Evolutionary conservation across 371 early-diverging fungal genomes (phyloP), one percentile per base, ranked within the genome.

Genomic region (Rhizomucor miehei): DNA sequence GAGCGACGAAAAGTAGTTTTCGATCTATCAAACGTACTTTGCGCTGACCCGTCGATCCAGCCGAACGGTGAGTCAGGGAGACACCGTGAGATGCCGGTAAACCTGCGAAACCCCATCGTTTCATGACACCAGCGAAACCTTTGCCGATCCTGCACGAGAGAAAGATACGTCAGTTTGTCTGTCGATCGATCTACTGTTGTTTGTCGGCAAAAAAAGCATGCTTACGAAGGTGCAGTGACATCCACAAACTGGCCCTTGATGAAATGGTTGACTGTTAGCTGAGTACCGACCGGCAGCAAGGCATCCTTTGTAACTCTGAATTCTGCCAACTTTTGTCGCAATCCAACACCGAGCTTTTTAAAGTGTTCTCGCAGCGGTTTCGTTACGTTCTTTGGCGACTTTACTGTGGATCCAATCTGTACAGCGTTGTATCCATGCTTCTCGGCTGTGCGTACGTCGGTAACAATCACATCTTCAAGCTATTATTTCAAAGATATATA

Each of bases 111-210:
- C 92, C 92, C 87, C 91, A 92, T 69, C 95, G 86, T 80, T 97
- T 97, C 96, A 97, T 97, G 5, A 87, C 95, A 69, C 98, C 98
- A 63, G 91, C 91, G 75, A 97, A 97, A 23, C 98, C 98, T 71
- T 97, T 97, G 54, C 94, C 97, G 51, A 89, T 84, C 19, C 91
- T 92, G 56, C 14, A 44, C 23, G 5, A 29, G 3, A 29, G 29
- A 20, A n/a, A 17, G 46, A 19, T 44, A 52, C 38, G 34, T 54
- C 25, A 39, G 11, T 12, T 34, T 23, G 34, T 57, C 35, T 20
- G 9, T 12, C 38, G 23, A 16, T 36, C n/a, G n/a, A n/a, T n/a
- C n/a, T n/a, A n/a, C n/a, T n/a, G n/a, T n/a, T n/a, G n/a, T n/a
- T n/a, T n/a, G n/a, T n/a, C n/a, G n/a, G n/a, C n/a, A n/a, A n/a